These are phyloP conservation scores for Lepidium sativum DNA, from an alignment of 345 rosid species.

Conservation along the genomic window DNA sequence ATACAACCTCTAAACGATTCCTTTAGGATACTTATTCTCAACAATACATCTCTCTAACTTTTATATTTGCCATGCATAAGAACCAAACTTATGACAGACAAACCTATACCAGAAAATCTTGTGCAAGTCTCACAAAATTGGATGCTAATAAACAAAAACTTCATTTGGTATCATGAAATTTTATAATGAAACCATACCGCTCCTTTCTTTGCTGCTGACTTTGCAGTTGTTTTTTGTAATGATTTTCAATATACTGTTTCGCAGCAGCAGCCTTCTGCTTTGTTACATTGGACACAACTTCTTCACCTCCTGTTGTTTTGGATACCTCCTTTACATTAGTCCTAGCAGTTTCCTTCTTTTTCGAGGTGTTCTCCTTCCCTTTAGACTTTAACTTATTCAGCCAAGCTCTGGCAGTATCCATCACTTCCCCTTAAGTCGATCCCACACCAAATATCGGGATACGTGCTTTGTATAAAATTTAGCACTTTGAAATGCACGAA, in stretches of 20 bases:
- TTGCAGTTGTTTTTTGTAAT: slow-evolving; percentile 89
- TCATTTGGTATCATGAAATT: background rate
- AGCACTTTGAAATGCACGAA: background rate
- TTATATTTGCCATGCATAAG: background rate
- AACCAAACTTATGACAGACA: background rate
- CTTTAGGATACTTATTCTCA: no score
- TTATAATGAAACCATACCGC: slow-evolving; percentile 51
- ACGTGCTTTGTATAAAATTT: background rate
- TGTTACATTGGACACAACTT: slow-evolving; percentile 81
- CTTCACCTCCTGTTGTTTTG: slow-evolving; percentile 57
- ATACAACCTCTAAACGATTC: no score
- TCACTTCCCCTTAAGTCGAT: slow-evolving; percentile 20
- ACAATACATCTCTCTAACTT: no score
- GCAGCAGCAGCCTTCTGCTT: slow-evolving; percentile 95
- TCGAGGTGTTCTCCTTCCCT: slow-evolving; percentile 53
- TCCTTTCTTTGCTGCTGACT: slow-evolving; percentile 77
- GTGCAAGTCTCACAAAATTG: background rate
- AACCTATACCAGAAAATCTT: background rate
- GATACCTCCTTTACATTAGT: slow-evolving; percentile 53
- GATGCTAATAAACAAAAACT: background rate
- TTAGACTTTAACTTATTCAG: slow-evolving; percentile 62
- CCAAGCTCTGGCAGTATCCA: slow-evolving; percentile 78
- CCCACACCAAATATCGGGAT: background rate
- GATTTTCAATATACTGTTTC: slow-evolving; percentile 91
- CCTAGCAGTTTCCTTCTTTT: slow-evolving; percentile 53